These are phyloP conservation scores for Xylaria curta DNA, from an alignment of 495 filamentous ascomycete species.

Conservation along the genomic window DNA sequence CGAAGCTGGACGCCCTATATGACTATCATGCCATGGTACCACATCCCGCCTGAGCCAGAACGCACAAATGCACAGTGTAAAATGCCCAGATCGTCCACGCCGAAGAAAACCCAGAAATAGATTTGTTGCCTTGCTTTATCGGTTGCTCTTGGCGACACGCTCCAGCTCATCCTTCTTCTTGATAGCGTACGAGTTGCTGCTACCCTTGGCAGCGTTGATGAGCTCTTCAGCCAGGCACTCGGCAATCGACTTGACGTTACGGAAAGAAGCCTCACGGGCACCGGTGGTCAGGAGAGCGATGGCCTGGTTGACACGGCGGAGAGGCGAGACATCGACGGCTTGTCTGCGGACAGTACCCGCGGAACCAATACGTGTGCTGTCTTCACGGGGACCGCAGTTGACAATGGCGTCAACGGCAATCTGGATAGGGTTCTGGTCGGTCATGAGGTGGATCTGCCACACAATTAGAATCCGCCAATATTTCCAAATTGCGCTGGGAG, in stretches of 20 bases:
- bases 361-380: conserved; percentile 98
- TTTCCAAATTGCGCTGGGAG: background rate
- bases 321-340: conserved; percentile 99
- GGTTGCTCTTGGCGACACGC: conserved; percentile 99
- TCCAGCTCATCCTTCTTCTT: conserved; percentile 99
- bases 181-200: conserved; percentile 99
- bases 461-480: conserved; percentile 25
- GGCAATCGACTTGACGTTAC: conserved; percentile 97
- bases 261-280: conserved; percentile 95
- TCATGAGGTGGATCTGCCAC: conserved; percentile 96
- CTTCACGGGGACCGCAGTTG: conserved; percentile 99
- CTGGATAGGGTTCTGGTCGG: conserved; percentile 99
- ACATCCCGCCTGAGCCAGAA: conserved; percentile 53
- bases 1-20: conserved; percentile 52
- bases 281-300: conserved; percentile 97
- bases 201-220: conserved; percentile 99
- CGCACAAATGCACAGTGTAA: conserved; percentile 58
- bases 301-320: conserved; percentile 99
- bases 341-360: conserved; percentile 99
- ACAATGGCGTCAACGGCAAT: conserved; percentile 98
- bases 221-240: conserved; percentile 99
- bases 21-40: conserved; percentile 57
- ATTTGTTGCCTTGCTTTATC: conserved; percentile 64
- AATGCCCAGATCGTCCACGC: conserved; percentile 56
- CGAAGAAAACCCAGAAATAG: conserved; percentile 49